Evolutionary conservation across 2,329 filamentous ascomycete species (phyloP), one percentile per base, ranked within the genome.

Genomic region (Fusarium sp.): DNA sequence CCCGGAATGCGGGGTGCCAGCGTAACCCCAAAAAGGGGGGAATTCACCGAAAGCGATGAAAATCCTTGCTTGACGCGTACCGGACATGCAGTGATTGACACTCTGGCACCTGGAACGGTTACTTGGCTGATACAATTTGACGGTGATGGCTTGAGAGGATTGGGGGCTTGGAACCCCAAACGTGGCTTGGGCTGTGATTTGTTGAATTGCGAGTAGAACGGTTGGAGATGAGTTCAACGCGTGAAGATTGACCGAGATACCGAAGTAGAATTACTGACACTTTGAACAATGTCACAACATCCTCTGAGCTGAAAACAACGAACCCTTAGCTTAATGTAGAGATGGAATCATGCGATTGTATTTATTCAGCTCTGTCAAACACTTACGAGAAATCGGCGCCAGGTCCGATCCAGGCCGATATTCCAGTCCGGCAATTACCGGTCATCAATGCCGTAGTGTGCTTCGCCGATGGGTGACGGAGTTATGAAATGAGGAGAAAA

Each of bases 161-260:
- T 66, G 63, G 63, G 63, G 63, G 61, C 18, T 22, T 46, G 6
- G 29, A 55, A 67, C 63, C 63, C 62, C 62, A 66, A 66, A 58
- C 42, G 45, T 60, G 47, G 15, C 42, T 27, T 24, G 44, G 27
- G n/a, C 34, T 51, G 34, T 38, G 34, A 38, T 38, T 38, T 38
- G 34, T n/a, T 38, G 2, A 38, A 38, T 18, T 11, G 34, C 34
- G 34, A 38, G 6, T 11, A 6, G 4, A 38, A 32, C 9, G 18
- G 43, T 65, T 65, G 62, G 51, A 59, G 50, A 34, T 27, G 34
- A 43, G 10, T 22, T 25, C 5, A 46, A 42, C 53, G 63, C 53
- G 15, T 30, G 22, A 3, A 66, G 22, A 16, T 65, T 15, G 40
- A 34, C 63, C 63, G 63, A 65, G 9, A 59, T 38, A 45, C 63